Conservation (phyloP, 129 eudicot genomes). For the Gnaphalium uliginosum region DNA sequence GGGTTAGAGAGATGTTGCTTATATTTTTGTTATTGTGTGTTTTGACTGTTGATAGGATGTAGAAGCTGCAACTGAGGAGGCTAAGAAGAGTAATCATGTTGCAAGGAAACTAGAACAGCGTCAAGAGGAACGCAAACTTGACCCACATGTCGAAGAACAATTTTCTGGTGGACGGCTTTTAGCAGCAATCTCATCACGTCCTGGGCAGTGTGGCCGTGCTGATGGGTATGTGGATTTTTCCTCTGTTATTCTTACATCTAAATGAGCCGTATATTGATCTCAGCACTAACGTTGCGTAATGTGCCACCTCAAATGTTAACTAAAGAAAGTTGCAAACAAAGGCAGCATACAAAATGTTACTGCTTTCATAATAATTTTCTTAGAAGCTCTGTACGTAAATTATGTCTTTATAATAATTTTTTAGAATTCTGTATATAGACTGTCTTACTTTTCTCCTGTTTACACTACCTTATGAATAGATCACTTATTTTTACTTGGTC, state of each 20-base stretch:
- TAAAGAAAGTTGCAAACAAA: too few species aligned
- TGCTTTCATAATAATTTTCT: too few species aligned
- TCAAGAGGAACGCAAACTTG: constrained; percentile 69
- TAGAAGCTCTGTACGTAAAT: background rate
- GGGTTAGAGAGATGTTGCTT: background rate
- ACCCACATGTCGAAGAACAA: constrained; percentile 79
- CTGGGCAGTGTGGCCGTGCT: constrained; percentile 90
- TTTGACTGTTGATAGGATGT: constrained; percentile 38
- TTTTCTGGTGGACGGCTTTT: constrained; percentile 74
- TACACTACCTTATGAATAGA: too few species aligned
- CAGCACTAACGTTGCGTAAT: background rate
- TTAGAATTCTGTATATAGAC: too few species aligned
- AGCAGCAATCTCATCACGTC: constrained; percentile 86
- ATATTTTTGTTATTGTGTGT: background rate
- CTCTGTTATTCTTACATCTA: background rate
- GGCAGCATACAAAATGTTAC: background rate
- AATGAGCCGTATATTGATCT: background rate
- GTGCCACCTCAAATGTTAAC: background rate
- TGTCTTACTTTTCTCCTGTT: background rate
- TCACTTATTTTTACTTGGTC: background rate
- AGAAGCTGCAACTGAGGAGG: constrained; percentile 64
- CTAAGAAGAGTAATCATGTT: constrained; percentile 79
- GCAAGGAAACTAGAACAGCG: constrained; percentile 66
- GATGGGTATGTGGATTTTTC: constrained; percentile 60
- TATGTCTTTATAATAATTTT: too few species aligned